Base-by-base conservation (phyloP, 2,329 filamentous ascomycete genomes). In the Fusarium liriodendri region DNA sequence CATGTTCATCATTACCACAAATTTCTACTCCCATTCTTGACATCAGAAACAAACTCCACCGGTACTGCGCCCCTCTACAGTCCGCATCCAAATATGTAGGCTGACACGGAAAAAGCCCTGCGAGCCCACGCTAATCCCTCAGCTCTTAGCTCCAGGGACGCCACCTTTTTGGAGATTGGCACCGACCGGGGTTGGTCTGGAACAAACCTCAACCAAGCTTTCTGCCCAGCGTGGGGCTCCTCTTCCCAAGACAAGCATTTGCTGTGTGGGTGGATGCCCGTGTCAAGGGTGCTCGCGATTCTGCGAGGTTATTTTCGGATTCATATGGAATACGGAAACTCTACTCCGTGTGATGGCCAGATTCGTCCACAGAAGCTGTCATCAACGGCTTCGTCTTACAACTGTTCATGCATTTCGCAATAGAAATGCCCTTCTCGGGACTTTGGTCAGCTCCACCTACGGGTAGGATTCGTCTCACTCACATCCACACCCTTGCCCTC, bases 161-260 rank as follows among this genome's bases (percentile, higher is more conserved):
- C 62, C 74, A 69, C 42, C 54, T 47, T 59, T 62, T 66, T 73
- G 37, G 32, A 70, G 65, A 72, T 72, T 72, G 69, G 35, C 60
- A 62, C 27, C 57, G 64, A 69, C 73, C 57, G 69, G 75, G 76
- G 67, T 42, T 42, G 64, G 73, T 69, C 73, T 73, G 66, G 67
- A 75, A 76, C 64, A 71, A 67, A 25, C 42, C 42, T 45, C 75
- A 77, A 72, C 68, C 73, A 77, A 77, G 75, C 75, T 77, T 77
- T 77, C 73, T 32, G 71, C 71, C 27, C 42, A 47, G 70, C 72
- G 74, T 77, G 76, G 76, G 76, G 73, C 47, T 54, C 62, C 20
- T 22, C 16, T 18, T 18, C 37, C 33, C 27, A 52, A 60, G 55
- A 55, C 61, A 60, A 45, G 29, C 29, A 32, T 32, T 8, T 32